Base-by-base conservation (phyloP, 495 filamentous ascomycete species). In the Astrothelium macrocarpum region DNA sequence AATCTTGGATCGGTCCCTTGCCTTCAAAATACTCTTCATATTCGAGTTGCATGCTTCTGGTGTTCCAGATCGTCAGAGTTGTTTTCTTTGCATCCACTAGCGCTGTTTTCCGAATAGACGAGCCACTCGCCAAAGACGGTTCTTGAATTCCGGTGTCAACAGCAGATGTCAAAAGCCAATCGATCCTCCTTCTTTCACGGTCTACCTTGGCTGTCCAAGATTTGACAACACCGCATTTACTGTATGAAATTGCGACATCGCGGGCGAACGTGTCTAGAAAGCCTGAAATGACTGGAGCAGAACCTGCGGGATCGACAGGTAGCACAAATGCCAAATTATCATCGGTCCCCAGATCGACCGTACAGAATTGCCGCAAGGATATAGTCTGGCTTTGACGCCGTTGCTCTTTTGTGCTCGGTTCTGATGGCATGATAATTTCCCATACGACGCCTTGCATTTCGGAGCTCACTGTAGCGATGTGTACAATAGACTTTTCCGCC, bases 51-150 rank as follows among this genome's bases (percentile, higher is more conserved):
- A 84, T 84, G 58, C 87, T 89, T 67, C 85, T 84, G 4, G 88
- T 88, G 71, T 95, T 91, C 93, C 93, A 97, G 61, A 97, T 95
- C 0, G 90, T 94, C 63, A 97, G 73, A 59, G 85, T 83, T n/a
- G 87, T 90, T 59, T 85, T 82, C 25, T 78, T 76, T 9, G 84
- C 74, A 71, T 92, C 87, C 43, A 95, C 89, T 3, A 96, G 75
- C 2, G 91, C 92, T 25, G 90, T 89, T 73, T 94, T 97, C 62
- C 90, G 84, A 67, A 91, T 89, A 18, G 86, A 90, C 72, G 87
- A 96, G 12, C 88, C 90, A 71, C 90, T 95, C 25, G 87, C 89
- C 16, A 96, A 79, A 0, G 88, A 87, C 32, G 87, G 88, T 59
- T 87, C 83, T 9, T 71, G 69, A 18, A 97, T 83, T 16, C 87